Percentiles rank a stretch among this genome's conserved stretches.
phyloP scores from a whole-genome alignment of 805 yeast species.

The Ogataea kodamae region DNA sequence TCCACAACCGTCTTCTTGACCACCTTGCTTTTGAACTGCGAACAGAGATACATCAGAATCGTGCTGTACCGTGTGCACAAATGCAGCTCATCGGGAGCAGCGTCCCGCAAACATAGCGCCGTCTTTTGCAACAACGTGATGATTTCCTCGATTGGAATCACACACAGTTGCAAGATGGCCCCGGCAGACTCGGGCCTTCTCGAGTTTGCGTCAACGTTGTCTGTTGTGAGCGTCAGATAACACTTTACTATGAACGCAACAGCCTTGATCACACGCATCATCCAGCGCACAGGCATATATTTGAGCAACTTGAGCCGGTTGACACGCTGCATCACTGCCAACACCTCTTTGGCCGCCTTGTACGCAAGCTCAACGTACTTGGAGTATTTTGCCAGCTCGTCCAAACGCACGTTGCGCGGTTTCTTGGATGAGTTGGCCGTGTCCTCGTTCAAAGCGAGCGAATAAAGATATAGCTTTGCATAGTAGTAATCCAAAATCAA shows the following conservation, averaged over 20 bases:
- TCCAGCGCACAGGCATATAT: slow-evolving; percentile 92
- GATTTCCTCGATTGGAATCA: slow-evolving; percentile 69
- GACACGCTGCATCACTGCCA: slow-evolving; percentile 67
- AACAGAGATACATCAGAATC: slow-evolving; percentile 69
- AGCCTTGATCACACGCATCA: slow-evolving; percentile 78
- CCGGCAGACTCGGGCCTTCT: slow-evolving; percentile 13
- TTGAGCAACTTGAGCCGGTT: slow-evolving; percentile 60
- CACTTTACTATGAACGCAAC: slow-evolving; percentile 89
- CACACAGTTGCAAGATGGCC: slow-evolving; percentile 47
- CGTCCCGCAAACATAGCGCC: slow-evolving; percentile 70
- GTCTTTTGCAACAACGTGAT: slow-evolving; percentile 63
- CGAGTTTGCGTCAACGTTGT: slow-evolving; percentile 5
- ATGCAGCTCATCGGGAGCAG: slow-evolving; percentile 88
- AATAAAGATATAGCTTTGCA: slow-evolving; percentile 77
- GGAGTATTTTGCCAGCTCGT: slow-evolving; percentile 69
- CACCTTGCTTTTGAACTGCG: slow-evolving; percentile 58
- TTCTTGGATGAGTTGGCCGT: slow-evolving; percentile 27
- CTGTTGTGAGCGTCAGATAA: slow-evolving; percentile 56
- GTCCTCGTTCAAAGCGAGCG: slow-evolving; percentile 66
- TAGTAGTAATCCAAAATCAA: slow-evolving; percentile 80
- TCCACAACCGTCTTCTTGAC: slow-evolving; percentile 25
- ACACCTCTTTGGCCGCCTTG: slow-evolving; percentile 75
- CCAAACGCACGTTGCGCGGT: slow-evolving; percentile 46
- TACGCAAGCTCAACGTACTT: slow-evolving; percentile 79
- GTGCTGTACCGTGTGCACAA: slow-evolving; percentile 77